These are phyloP conservation scores for Bipolaris sorokiniana DNA, from an alignment of 2,329 filamentous ascomycete species.

Conservation along the genomic window DNA sequence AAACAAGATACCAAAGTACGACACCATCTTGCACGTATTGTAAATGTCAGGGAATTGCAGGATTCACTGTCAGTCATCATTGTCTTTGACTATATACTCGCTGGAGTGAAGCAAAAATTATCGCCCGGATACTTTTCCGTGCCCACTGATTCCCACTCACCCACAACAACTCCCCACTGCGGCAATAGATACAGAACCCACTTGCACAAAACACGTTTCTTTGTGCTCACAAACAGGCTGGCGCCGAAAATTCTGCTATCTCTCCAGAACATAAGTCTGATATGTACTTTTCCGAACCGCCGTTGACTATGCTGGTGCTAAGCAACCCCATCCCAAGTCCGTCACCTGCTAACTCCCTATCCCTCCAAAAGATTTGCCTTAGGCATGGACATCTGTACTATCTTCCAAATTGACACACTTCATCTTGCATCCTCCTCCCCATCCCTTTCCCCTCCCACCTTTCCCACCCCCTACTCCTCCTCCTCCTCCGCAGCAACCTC, in stretches of 20 bases:
- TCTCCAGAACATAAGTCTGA: neutral
- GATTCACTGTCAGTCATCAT: neutral
- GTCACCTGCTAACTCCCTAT: too few relatives aligned
- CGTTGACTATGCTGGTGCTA: neutral
- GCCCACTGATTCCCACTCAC: neutral
- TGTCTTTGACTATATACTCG: neutral
- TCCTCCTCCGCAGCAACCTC: constrained; percentile 11
- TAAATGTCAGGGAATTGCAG: too few relatives aligned
- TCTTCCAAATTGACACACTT: constrained; percentile 4
- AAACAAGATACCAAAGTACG: neutral
- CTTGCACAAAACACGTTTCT: neutral
- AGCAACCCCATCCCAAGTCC: neutral
- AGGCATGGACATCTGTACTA: constrained; percentile 10
- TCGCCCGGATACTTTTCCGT: constrained; percentile 1
- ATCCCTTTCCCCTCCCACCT: neutral
- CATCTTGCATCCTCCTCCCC: neutral
- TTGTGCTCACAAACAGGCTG: neutral
- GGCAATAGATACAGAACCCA: neutral
- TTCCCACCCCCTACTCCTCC: neutral
- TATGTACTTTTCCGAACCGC: neutral
- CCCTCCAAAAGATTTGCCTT: neutral
- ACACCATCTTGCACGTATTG: neutral
- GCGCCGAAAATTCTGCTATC: neutral
- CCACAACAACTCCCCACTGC: neutral
- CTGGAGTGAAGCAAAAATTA: neutral